These are phyloP conservation scores for Serpula lacrymans DNA, from an alignment of 768 basidiomycete genomes.

Conservation along the genomic window DNA sequence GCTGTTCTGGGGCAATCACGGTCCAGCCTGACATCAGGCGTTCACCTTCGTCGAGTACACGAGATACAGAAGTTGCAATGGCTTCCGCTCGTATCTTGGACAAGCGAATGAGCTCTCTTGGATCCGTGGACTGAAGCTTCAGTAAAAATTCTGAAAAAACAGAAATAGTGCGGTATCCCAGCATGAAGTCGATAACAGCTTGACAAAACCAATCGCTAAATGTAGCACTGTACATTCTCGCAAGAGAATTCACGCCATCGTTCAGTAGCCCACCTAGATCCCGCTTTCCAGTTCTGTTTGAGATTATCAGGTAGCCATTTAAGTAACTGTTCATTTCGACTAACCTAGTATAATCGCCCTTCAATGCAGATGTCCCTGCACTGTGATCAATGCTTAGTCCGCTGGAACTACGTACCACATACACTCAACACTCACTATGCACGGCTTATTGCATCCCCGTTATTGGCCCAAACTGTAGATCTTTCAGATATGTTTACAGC, in stretches of 20 bases:
- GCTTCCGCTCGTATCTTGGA: slow-evolving; percentile 91
- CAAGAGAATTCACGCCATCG: slow-evolving; percentile 93
- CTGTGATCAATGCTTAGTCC: slow-evolving; percentile 38
- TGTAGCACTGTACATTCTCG: slow-evolving; percentile 84
- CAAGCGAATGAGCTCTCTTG: slow-evolving; percentile 81
- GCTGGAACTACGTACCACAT: not conserved
- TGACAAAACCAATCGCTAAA: slow-evolving; percentile 97
- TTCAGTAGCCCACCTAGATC: slow-evolving; percentile 90
- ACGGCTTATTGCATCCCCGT: slow-evolving; percentile 91
- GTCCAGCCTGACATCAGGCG: slow-evolving; percentile 86
- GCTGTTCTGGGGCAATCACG: slow-evolving; percentile 75
- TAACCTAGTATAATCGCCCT: slow-evolving; percentile 90
- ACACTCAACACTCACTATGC: slow-evolving; percentile 58
- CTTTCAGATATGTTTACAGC: not conserved
- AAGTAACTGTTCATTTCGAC: not conserved
- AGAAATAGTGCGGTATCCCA: slow-evolving; percentile 79
- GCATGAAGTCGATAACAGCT: slow-evolving; percentile 90
- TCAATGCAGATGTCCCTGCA: slow-evolving; percentile 94
- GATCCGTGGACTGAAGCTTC: slow-evolving; percentile 88
- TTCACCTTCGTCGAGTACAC: slow-evolving; percentile 76
- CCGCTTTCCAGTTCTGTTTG: slow-evolving; percentile 85
- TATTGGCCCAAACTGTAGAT: slow-evolving; percentile 89
- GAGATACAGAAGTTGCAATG: slow-evolving; percentile 81
- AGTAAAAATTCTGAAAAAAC: slow-evolving; percentile 94
- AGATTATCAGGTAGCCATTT: not conserved